Conservation (phyloP, 768 basidiomycete genomes). For the Chalciporus sphaerocephalus region DNA sequence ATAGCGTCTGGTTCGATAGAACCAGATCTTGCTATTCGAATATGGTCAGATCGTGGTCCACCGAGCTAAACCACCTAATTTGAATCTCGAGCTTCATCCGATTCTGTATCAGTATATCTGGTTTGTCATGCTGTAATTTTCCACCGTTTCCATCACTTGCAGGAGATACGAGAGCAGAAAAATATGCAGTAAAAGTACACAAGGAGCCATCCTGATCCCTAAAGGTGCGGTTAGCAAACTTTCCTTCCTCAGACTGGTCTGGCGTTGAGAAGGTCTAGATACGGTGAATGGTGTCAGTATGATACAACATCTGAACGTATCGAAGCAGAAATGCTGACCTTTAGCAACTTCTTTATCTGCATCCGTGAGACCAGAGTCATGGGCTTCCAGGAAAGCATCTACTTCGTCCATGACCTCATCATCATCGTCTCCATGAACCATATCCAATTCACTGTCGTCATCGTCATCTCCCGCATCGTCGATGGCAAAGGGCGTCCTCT, state of each 20-base stretch:
- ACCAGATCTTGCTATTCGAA: slow-evolving; percentile 72
- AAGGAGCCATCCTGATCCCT: background rate
- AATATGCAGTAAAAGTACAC: slow-evolving; percentile 12
- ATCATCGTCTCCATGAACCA: slow-evolving; percentile 55
- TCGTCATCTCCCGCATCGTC: slow-evolving; percentile 79
- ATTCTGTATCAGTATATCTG: slow-evolving; percentile 8
- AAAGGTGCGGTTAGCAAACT: background rate
- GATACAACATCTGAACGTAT: background rate
- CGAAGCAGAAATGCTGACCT: slow-evolving; percentile 40
- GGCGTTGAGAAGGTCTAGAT: slow-evolving; percentile 54
- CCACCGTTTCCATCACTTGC: slow-evolving; percentile 1
- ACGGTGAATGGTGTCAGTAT: background rate
- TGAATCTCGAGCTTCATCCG: background rate
- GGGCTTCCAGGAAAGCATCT: slow-evolving; percentile 91
- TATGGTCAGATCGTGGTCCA: slow-evolving; percentile 65
- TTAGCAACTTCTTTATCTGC: slow-evolving; percentile 75
- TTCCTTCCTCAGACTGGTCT: slow-evolving; percentile 41
- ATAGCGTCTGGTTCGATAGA: slow-evolving; percentile 87
- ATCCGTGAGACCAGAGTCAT: slow-evolving; percentile 80
- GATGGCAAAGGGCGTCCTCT: slow-evolving; percentile 93
- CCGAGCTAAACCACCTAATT: slow-evolving; percentile 7
- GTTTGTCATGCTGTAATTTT: slow-evolving; percentile 4
- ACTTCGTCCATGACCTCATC: slow-evolving; percentile 91
- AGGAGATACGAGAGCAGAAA: slow-evolving; percentile 10
- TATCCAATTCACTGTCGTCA: slow-evolving; percentile 56